Base-by-base conservation (phyloP, 2,329 filamentous ascomycete species). In the Sclerotinia borealis region DNA sequence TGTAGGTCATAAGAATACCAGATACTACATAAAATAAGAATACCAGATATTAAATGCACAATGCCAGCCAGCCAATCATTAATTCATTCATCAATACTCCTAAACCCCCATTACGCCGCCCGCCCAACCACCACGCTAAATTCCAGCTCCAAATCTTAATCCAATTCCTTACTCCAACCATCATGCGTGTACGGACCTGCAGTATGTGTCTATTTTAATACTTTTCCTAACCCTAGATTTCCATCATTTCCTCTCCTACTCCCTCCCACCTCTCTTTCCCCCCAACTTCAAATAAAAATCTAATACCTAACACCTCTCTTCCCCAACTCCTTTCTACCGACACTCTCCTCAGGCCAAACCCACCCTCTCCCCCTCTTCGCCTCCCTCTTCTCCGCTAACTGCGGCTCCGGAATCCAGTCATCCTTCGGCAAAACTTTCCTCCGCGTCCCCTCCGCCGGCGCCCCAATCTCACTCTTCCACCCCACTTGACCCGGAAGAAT, bases 401-500 rank as follows among this genome's bases (percentile, higher is more conserved):
- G 90, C 58, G 85, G 86, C 78, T 80, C 85, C 11, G 90, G 89
- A 77, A 93, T 91, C 90, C 90, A 92, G 27, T 78, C 77, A 75
- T 93, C 90, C 48, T 88, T 81, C n/a, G 85, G 79, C 31, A 87
- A 77, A 59, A 86, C 85, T 79, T 90, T 90, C 72, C 87, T 81
- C 43, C 90, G 78, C 1, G 88, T 90, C 43, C 88, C 83, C 68
- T 91, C 89, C 13, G 87, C 88, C 0, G 90, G 89, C 0, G 87
- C 88, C 0, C 90, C 90, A 68, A 92, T 89, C 69, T 92, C 88
- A 65, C 85, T 79, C 71, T 80, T 83, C 87, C 87, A 93, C 66
- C 80, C 72, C 68, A 82, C 77, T 61, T 90, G 86, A 22, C 84
- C 83, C 2, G 81, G 80, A 6, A 83, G 77, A 2, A 81, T 79